A percentile compares a stretch with the other conserved stretches of the same genome.
These are phyloP conservation scores for Verticillium zaregamsianum DNA, from an alignment of 2,329 filamentous ascomycete species.

Conservation along the genomic window DNA sequence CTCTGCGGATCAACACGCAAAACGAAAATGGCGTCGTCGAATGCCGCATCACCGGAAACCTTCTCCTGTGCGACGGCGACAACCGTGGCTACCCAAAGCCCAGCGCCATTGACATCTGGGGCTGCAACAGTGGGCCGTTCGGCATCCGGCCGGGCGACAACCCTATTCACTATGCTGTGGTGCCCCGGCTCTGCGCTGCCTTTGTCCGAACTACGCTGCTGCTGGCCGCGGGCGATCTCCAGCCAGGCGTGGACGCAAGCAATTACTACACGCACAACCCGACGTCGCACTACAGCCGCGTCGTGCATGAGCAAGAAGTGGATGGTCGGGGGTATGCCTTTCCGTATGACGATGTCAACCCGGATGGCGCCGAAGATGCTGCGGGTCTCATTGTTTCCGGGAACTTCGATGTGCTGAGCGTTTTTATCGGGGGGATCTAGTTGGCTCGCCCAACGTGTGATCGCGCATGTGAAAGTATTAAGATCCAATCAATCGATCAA, in stretches of 20 bases:
- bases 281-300: conserved; percentile 53
- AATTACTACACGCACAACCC: conserved; percentile 41
- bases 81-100: conserved; percentile 39
- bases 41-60: conserved; percentile 30
- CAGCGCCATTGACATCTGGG: conserved; percentile 41
- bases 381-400: conserved; percentile 26
- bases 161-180: conserved; percentile 33
- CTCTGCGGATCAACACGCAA: conserved; percentile 41
- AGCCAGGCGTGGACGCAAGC: conserved; percentile 33
- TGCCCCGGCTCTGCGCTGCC: conserved; percentile 47
- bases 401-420: conserved; percentile 18
- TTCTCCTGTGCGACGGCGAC: conserved; percentile 36
- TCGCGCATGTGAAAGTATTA: too few species aligned
- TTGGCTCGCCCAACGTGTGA: not conserved
- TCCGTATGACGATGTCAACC: conserved; percentile 64
- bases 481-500: not conserved
- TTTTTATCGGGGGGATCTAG: conserved; percentile 21
- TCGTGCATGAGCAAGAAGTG: conserved; percentile 56
- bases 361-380: conserved; percentile 50
- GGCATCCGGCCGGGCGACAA: conserved; percentile 30
- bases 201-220: conserved; percentile 44
- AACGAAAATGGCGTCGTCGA: conserved; percentile 29
- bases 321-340: conserved; percentile 63
- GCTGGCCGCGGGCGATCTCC: conserved; percentile 38
- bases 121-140: conserved; percentile 46